Evolutionary conservation across 768 basidiomycete genomes (phyloP), one percentile per base, ranked within the genome.

Genomic region (Leccinum uliginosum): DNA sequence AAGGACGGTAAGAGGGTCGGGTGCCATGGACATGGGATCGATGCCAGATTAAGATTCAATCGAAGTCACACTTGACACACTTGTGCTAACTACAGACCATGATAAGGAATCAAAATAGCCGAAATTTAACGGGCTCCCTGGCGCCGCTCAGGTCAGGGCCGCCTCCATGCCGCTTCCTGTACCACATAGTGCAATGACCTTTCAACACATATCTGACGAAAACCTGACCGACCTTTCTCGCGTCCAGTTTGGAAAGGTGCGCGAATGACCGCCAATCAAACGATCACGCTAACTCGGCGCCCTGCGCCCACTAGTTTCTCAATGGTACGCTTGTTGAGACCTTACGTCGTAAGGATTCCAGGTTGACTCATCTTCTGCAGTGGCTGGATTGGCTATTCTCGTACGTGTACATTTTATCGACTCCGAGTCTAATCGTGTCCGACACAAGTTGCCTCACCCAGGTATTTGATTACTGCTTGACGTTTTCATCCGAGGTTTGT

Each of bases 1-100:
- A 56, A 91, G 80, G 44, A 91, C 67, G 11, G 83, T 78, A 6
- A 77, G 65, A 0, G 78, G 71, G 19, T 82, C 71, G 4, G 81
- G 78, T 0, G 40, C n/a, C n/a, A n/a, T 44, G 4, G 67, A 53
- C 62, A 63, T 63, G 30, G 30, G 60, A 35, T 35, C 34, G 15
- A 35, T 35, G 15, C 15, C 34, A 17, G 34, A 35, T 30, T 30
- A 30, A 30, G 30, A 30, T 30, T 30, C n/a, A n/a, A n/a, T n/a
- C n/a, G 30, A 12, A 30, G 30, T 30, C 30, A 30, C 30, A 30
- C 30, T 29, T 12, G 30, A 4, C n/a, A n/a, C n/a, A n/a, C n/a
- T n/a, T n/a, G n/a, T 30, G 30, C 30, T 30, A 30, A 30, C 30
- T 30, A 30, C 30, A 30, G 30, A 30, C 30, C 30, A 30, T 12